phyloP scores from a whole-genome alignment of 1,284 basidiomycete genomes.

The Prillingera fragicola region DNA sequence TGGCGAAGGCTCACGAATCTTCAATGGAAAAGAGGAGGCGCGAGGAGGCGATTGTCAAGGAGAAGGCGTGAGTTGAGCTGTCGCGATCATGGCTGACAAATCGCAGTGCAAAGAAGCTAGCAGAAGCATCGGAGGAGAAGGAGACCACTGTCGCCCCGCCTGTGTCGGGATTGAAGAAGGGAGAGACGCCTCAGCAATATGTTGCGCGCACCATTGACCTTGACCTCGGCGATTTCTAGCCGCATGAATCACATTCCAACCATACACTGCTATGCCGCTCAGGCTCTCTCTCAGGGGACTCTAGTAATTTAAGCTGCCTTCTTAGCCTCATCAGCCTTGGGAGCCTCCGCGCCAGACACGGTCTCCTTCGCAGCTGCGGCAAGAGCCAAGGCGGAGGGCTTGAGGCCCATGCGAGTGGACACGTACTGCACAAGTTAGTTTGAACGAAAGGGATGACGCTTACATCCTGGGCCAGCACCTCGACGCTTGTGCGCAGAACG shows the following conservation, averaged over 20 bases:
- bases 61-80: constrained; percentile 23
- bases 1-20: constrained; percentile 67
- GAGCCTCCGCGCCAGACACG: background rate
- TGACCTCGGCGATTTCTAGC: constrained; percentile 49
- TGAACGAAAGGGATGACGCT: constrained; percentile 14
- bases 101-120: constrained; percentile 7
- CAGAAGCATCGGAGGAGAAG: constrained; percentile 8
- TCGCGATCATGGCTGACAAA: background rate
- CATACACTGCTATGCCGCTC: no score
- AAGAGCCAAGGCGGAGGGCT: constrained; percentile 21
- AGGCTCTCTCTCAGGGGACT: no score
- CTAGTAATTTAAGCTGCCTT: background rate
- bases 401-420: constrained; percentile 46
- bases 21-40: constrained; percentile 62
- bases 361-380: background rate
- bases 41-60: constrained; percentile 39
- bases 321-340: background rate
- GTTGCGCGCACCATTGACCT: constrained; percentile 47
- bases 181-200: constrained; percentile 43
- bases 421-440: constrained; percentile 36
- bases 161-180: constrained; percentile 32
- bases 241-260: background rate
- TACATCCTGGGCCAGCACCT: constrained; percentile 75
- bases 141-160: constrained; percentile 15
- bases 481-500: constrained; percentile 68